Conservation (phyloP, 306 rosid species). For the Rubus parviflorus region DNA sequence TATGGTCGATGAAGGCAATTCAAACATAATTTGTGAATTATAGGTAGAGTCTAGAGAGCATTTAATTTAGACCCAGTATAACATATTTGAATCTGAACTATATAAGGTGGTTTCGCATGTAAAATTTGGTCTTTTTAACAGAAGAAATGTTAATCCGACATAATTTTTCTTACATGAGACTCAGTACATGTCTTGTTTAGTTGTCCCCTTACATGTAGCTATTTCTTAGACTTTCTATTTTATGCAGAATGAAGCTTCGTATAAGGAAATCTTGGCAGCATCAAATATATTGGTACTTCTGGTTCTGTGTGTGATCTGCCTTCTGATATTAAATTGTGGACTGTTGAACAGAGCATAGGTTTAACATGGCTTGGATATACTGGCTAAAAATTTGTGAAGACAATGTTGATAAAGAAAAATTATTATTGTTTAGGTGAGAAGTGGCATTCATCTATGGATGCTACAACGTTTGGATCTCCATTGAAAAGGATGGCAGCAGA, state of each 20-base stretch:
- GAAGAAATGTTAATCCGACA: slow-evolving; percentile 2
- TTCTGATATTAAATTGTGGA: background rate
- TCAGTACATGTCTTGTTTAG: background rate
- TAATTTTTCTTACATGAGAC: background rate
- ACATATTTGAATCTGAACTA: background rate
- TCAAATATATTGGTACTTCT: background rate
- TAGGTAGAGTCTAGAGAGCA: background rate
- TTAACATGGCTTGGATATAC: slow-evolving; percentile 10
- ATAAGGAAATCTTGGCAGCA: background rate
- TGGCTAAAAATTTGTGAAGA: slow-evolving; percentile 10
- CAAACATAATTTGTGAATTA: background rate
- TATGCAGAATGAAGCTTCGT: background rate
- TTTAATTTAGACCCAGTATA: background rate
- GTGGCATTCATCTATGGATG: slow-evolving; percentile 47
- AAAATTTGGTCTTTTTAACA: background rate
- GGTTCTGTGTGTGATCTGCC: background rate
- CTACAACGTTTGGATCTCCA: slow-evolving; percentile 41
- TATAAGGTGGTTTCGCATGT: background rate
- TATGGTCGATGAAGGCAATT: background rate
- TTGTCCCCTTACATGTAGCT: background rate
- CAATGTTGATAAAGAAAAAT: background rate
- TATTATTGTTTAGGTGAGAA: slow-evolving; percentile 18
- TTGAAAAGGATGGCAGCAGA: slow-evolving; percentile 32
- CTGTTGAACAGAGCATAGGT: slow-evolving; percentile 1
- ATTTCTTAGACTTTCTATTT: background rate